Base-by-base conservation (phyloP, 2,329 filamentous ascomycete genomes). In the Trichoderma sp. region DNA sequence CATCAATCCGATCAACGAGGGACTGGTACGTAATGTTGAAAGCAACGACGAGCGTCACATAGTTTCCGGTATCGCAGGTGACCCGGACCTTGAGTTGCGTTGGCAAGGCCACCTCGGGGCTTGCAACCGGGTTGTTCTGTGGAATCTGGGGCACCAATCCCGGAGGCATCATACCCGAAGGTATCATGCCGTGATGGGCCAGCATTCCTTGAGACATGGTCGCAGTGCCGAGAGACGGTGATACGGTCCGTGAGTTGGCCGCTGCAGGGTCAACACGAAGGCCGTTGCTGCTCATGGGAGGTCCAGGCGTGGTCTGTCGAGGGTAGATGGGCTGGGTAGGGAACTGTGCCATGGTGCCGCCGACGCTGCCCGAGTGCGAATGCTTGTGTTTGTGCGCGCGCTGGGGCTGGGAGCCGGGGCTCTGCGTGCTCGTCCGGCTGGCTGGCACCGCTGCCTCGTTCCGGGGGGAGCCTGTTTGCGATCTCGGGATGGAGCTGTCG, bases 21-120 rank as follows among this genome's bases (percentile, higher is more conserved):
- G 93, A 96, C 73, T 96, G 93, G 80, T 96, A 98, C 51, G 93
- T 91, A 75, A 98, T 98, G 77, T 96, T 97, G 80, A 93, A 96
- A 37, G 93, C 92, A 52, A 97, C 96, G 13, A 99, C 95, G n/a
- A 99, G 86, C 0, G 95, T 97, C 69, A 97, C 91, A 74, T 96
- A 96, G 76, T 94, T 96, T 58, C 91, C 91, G 56, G 80, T 83
- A 69, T 96, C 93, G 77, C 93, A 96, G 76, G 95, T 95, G 68
- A 99, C 94, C 78, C 96, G 97, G 61, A 97, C 94, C 81, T 97
- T 98, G 63, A 99, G 86, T 76, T 98, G 96, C 8, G 92, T 89
- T 56, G 85, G 87, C 60, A 86, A 78, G 28, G 81, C 84, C 74
- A 86, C 75, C 28, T 94, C 76, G 78, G 79, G 82, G 73, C 76